phyloP scores from a whole-genome alignment of 202 grass and related monocot species.

The Eragrostis tef region DNA sequence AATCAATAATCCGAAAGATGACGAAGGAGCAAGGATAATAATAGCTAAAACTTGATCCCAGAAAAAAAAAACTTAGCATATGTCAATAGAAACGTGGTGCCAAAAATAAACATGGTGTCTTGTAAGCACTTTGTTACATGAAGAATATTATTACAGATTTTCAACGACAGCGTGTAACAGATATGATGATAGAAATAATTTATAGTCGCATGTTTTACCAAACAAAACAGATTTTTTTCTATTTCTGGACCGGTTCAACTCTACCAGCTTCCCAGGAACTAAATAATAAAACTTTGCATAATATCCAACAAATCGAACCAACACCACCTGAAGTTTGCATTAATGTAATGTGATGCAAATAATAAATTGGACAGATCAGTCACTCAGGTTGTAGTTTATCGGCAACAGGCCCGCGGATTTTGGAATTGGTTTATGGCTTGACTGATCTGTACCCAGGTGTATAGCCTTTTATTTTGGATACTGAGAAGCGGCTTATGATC shows the following conservation, averaged over 20 bases:
- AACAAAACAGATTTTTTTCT: background rate
- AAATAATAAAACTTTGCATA: background rate
- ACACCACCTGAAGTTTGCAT: conserved; percentile 4
- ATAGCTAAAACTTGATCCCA: no score
- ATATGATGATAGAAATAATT: conserved; percentile 28
- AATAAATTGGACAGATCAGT: no score
- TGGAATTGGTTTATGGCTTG: background rate
- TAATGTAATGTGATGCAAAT: conserved; percentile 4
- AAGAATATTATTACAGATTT: background rate
- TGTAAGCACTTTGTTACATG: background rate
- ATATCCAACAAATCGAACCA: conserved; percentile 6
- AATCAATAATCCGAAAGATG: background rate
- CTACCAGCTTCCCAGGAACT: background rate
- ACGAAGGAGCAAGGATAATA: background rate
- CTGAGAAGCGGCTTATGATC: background rate
- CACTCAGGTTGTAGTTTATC: conserved; percentile 7
- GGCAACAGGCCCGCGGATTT: background rate
- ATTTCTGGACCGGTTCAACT: background rate
- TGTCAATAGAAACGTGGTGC: background rate
- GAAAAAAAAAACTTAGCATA: conserved; percentile 9
- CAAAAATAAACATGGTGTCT: background rate
- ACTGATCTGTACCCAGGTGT: conserved; percentile 21
- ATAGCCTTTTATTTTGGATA: background rate
- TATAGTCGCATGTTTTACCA: conserved; percentile 4
- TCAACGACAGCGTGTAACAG: background rate